phyloP scores from a whole-genome alignment of 2,329 filamentous ascomycete genomes.

The Hymenoscyphus albidus region DNA sequence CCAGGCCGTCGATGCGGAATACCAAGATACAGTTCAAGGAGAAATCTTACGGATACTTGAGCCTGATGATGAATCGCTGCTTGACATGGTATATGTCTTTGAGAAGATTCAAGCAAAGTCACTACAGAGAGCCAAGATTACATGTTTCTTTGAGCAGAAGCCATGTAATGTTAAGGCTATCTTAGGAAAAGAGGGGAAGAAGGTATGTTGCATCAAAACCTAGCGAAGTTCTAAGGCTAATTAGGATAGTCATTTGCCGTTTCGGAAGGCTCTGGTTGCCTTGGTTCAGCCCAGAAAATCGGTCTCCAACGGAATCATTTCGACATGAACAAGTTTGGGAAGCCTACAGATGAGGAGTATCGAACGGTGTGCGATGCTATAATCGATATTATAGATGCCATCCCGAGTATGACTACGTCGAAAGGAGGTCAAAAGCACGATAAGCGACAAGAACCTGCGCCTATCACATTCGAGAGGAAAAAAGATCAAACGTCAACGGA shows the following conservation, averaged over 20 bases:
- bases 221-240: not conserved
- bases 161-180: not conserved
- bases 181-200: not conserved
- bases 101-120: not conserved
- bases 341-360: slow-evolving; percentile 1
- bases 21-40: not conserved
- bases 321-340: not conserved
- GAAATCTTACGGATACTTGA: not conserved
- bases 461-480: not conserved
- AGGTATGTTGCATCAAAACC: not conserved
- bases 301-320: slow-evolving; percentile 1
- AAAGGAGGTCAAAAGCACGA: not conserved
- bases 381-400: not conserved
- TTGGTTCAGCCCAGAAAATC: not conserved
- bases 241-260: not conserved
- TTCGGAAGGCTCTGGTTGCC: not conserved
- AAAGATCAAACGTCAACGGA: not conserved
- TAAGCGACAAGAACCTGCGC: not conserved
- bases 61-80: not conserved
- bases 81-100: not conserved
- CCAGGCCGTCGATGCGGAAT: not conserved
- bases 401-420: not conserved
- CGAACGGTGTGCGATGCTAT: not conserved
- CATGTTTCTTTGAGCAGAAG: not conserved
- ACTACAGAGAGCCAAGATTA: not conserved